Percentiles rank a stretch among this genome's conserved stretches.
Evolutionary conservation across 768 basidiomycete genomes (phyloP).

Genomic region (Lactarius akahatsu): DNA sequence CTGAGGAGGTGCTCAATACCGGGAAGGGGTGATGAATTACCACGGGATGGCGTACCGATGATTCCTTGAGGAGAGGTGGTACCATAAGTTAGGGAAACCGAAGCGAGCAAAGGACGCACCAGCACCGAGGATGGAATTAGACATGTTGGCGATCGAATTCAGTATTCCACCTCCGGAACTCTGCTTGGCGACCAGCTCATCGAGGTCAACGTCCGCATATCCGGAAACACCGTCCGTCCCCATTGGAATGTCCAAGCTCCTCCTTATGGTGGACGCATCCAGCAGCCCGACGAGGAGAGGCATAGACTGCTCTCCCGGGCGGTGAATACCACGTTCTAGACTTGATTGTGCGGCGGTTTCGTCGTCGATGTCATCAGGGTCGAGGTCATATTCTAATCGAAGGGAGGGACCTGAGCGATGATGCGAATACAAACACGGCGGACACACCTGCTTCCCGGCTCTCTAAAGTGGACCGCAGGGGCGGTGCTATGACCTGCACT

Average conservation of each 20-base stretch:
- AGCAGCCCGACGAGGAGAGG: slow-evolving; percentile 80
- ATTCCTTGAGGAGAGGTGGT: slow-evolving; percentile 49
- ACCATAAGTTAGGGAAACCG: slow-evolving; percentile 12
- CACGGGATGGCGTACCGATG: slow-evolving; percentile 51
- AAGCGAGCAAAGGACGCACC: slow-evolving; percentile 48
- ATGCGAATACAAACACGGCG: slow-evolving; percentile 27
- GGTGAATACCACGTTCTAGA: slow-evolving; percentile 35
- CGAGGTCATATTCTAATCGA: slow-evolving; percentile 73
- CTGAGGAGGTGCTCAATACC: slow-evolving; percentile 39
- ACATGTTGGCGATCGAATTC: slow-evolving; percentile 89
- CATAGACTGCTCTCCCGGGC: slow-evolving; percentile 55
- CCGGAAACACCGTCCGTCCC: slow-evolving; percentile 35
- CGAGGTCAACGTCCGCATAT: slow-evolving; percentile 56
- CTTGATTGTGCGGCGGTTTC: slow-evolving; percentile 36
- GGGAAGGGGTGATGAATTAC: background rate
- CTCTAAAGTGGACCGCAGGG: slow-evolving; percentile 66
- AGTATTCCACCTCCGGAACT: slow-evolving; percentile 71
- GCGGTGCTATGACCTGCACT: slow-evolving; percentile 64
- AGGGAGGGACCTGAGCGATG: slow-evolving; percentile 22
- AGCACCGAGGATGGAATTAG: slow-evolving; percentile 93
- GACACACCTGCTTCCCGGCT: slow-evolving; percentile 82
- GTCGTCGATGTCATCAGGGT: slow-evolving; percentile 78
- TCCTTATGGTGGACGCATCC: slow-evolving; percentile 57
- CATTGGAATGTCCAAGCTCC: slow-evolving; percentile 56
- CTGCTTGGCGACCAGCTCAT: slow-evolving; percentile 67